Base-by-base conservation (phyloP, 140 eudicot species). In the Senecio squalidus region DNA sequence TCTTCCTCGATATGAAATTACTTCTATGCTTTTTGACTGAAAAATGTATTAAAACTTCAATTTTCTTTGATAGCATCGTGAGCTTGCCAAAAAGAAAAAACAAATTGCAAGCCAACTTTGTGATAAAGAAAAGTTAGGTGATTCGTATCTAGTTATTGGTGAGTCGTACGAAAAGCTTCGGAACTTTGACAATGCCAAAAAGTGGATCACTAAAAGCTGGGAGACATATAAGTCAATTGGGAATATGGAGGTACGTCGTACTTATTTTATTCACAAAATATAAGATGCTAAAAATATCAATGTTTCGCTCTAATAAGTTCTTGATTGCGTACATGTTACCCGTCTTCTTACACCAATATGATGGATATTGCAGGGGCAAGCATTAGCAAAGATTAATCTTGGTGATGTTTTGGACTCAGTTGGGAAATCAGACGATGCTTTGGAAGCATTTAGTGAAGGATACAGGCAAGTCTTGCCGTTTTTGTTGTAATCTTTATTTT, bases 151-250 rank as follows among this genome's bases (percentile, higher is more conserved):
- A 36, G 80, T 59, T 56, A 71, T 93, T 59, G 99, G 96, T 7
- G 96, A 93, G 82, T 80, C 99, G 43, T 82, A 93, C 66, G 88
- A 93, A 51, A 80, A 84, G 74, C 93, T 93, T 45, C 70, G 96
- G 47, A 69, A 84, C 30, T 88, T 93, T 31, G 62, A 55, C 44
- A 78, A 84, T 63, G 95, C 99, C 53, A 78, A 74, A 36, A 84
- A 88, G 67, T 93, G 99, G 99, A 84, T 69, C 79, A 56, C 51
- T 23, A 88, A 74, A 80, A 81, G 87, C 36, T 93, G 84, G 96
- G 86, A 88, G 53, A 77, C 70, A 5, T 88, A 69, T 70, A 76
- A 74, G 48, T 67, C 77, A 52, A 93, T 93, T 48, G 95, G 90
- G 31, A 88, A 82, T 60, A 67, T 88, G 80, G 99, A 93, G 99